phyloP scores from a whole-genome alignment of 805 yeast species.

The Sugiyamaella chiloensis region DNA sequence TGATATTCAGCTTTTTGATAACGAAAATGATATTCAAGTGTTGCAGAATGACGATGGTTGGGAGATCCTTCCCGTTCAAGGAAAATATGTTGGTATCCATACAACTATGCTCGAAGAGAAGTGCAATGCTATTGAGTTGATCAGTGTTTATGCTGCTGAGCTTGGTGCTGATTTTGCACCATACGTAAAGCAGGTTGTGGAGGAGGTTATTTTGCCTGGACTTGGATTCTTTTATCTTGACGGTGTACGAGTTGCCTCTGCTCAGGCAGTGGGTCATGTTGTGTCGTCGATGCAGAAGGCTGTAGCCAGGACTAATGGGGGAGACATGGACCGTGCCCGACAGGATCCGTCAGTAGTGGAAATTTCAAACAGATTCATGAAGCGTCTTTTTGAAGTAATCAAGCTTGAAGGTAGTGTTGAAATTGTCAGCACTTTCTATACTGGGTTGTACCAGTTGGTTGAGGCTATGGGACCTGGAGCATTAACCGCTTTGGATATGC shows the following conservation, averaged over 20 bases:
- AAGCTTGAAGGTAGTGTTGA: constrained; percentile 81
- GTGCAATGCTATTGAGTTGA: constrained; percentile 83
- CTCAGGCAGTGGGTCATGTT: constrained; percentile 75
- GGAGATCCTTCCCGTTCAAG: constrained; percentile 89
- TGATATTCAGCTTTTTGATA: constrained; percentile 82
- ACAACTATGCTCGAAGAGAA: constrained; percentile 94
- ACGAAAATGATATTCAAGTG: constrained; percentile 80
- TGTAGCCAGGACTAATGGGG: constrained; percentile 52
- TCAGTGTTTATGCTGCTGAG: constrained; percentile 79
- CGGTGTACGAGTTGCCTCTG: constrained; percentile 90
- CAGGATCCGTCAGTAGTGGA: constrained; percentile 51
- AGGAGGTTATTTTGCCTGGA: constrained; percentile 81
- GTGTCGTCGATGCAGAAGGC: constrained; percentile 57
- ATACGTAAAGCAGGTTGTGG: constrained; percentile 73
- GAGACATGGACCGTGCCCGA: constrained; percentile 35
- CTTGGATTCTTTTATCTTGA: constrained; percentile 89
- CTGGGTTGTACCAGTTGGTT: constrained; percentile 63
- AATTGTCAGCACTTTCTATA: constrained; percentile 71
- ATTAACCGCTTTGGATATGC: constrained; percentile 50
- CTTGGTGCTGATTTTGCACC: constrained; percentile 79
- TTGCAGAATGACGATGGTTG: constrained; percentile 84
- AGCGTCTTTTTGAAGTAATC: constrained; percentile 64
- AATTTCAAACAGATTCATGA: constrained; percentile 69
- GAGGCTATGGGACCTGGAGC: constrained; percentile 61
- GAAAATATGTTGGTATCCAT: constrained; percentile 91